Base-by-base conservation (phyloP, 805 yeast genomes). In the Saccharomycopsis babjevae region DNA sequence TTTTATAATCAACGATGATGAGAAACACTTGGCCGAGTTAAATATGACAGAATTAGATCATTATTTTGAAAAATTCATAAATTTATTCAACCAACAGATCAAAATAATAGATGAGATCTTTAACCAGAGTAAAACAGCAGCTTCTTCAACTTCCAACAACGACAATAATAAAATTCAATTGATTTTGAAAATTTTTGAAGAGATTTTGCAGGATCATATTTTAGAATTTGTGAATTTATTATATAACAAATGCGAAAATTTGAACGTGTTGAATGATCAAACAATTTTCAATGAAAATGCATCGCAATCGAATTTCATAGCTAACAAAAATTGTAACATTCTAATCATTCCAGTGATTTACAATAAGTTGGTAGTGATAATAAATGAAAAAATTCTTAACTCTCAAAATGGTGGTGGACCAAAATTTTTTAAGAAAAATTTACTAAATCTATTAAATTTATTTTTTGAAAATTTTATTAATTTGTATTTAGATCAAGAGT, bases 121-220 rank as follows among this genome's bases (percentile, higher is more conserved):
- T 38, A 54, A 43, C 38, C 52, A 46, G 13, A 46, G 28, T 46
- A 15, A 13, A 2, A 34, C 38, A 34, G 38, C 38, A 13, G 15
- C 10, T n/a, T 46, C 34, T 3, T 11, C 52, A 10, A 46, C n/a
- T 16, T 46, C 52, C 15, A 46, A 25, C 28, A 46, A 20, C 75
- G 67, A 46, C 28, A 70, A 68, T 16, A 73, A 73, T 46, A 72
- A 72, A 57, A 70, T 75, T 52, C 79, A 77, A 1, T 72, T 77
- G 5, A 71, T 74, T 65, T 56, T 76, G 32, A 67, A 69, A 59
- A 76, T 73, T 60, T 67, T 71, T 56, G 80, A 77, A 63, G 68
- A 67, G 42, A 68, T 76, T 38, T 69, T 77, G 5, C 77, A 77
- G 57, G 74, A 75, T 58, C 68, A 72, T 56, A 61, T 76, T 32